Percentiles rank a stretch among this genome's conserved stretches.
These are phyloP conservation scores for Botrytis tulipae DNA, from an alignment of 2,329 filamentous ascomycete species.

Conservation along the genomic window DNA sequence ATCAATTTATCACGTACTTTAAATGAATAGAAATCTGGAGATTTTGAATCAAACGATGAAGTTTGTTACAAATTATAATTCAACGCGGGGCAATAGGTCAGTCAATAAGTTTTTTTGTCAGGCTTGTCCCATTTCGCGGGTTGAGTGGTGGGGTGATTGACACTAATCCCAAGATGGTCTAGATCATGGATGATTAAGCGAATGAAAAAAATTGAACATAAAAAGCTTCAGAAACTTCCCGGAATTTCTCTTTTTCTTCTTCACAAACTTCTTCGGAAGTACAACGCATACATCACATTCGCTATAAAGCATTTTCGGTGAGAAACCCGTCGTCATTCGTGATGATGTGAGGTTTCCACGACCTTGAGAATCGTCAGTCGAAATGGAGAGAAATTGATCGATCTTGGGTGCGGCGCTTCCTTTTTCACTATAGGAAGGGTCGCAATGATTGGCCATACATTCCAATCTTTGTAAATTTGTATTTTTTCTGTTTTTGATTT, in stretches of 20 bases:
- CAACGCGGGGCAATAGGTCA: slow-evolving; percentile 15
- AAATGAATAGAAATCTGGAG: background rate
- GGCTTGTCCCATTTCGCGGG: background rate
- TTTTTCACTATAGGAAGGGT: slow-evolving; percentile 24
- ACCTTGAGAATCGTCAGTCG: slow-evolving; percentile 26
- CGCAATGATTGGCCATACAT: slow-evolving; percentile 27
- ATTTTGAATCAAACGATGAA: slow-evolving; percentile 10
- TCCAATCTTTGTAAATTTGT: slow-evolving; percentile 16
- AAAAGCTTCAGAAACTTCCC: background rate
- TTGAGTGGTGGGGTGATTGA: slow-evolving; percentile 4
- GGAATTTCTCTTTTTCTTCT: slow-evolving; percentile 9
- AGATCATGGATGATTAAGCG: slow-evolving; percentile 9
- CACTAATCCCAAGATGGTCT: background rate
- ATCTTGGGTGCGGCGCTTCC: slow-evolving; percentile 26
- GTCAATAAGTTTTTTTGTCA: slow-evolving; percentile 16
- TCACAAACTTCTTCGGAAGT: slow-evolving; percentile 24
- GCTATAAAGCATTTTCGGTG: slow-evolving; percentile 27
- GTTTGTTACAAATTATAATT: slow-evolving; percentile 15
- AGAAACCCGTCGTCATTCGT: slow-evolving; percentile 25
- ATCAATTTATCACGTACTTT: slow-evolving; percentile 1
- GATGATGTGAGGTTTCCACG: slow-evolving; percentile 26
- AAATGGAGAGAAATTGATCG: slow-evolving; percentile 25
- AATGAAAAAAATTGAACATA: slow-evolving; percentile 1
- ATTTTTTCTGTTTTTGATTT: background rate
- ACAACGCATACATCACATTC: slow-evolving; percentile 26